Evolutionary conservation across 2,329 filamentous ascomycete species (phyloP), one percentile per base, ranked within the genome.

Genomic region (Phaeosphaeria sp.): DNA sequence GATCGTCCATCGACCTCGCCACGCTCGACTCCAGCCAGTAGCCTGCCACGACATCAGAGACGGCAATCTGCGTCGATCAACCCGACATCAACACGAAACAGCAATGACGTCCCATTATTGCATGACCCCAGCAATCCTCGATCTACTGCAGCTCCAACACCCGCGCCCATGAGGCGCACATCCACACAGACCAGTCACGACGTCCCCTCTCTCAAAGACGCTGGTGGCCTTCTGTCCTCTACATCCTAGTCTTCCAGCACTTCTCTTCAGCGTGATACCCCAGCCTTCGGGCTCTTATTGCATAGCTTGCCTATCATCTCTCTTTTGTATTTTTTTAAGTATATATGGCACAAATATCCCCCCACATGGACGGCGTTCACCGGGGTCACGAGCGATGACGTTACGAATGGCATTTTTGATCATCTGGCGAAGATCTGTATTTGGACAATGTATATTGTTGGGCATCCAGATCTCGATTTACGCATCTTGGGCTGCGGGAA

Each of bases 221-320:
- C 71, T 6, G 74, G 73, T 40, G 73, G 71, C 44, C 66, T 77
- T 8, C 71, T 76, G 53, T 68, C 67, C 40, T 63, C 55, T 49
- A 30, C 51, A 33, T 56, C 59, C 42, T 33, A 55, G 21, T 47
- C 40, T 63, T 66, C 54, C 39, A 61, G 60, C 60, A 55, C 52
- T 60, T 57, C 57, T 46, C 24, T 63, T 61, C 43, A 60, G 60
- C 57, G 60, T 75, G 73, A 77, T 77, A 77, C 73, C 74, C 73
- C 58, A 55, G 64, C 62, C 61, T 56, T 40, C 56, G 60, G 65
- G 64, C 65, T 53, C 45, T 57, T 64, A 25, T 51, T 62, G 58
- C 65, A 68, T 68, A 57, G 63, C 59, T 46, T 68, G 57, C 60
- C 56, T 57, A 53, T 57, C 55, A 33, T 53, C 50, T 64, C 58